phyloP scores from a whole-genome alignment of 768 basidiomycete genomes.

The Bullera alba region DNA sequence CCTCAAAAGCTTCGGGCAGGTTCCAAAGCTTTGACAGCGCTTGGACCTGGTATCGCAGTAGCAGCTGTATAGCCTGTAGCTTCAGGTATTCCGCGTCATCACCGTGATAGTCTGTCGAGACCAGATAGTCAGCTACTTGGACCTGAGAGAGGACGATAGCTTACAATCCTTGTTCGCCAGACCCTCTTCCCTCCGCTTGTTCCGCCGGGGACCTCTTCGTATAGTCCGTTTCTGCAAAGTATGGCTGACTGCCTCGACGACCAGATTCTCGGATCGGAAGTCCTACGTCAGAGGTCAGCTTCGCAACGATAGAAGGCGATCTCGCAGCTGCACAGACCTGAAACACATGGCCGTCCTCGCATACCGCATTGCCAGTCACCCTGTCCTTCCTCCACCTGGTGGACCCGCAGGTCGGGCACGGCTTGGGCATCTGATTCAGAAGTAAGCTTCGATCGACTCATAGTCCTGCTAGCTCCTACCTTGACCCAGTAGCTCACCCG shows the following conservation, averaged over 20 bases:
- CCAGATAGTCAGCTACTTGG: not conserved
- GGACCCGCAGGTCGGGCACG: slow-evolving; percentile 74
- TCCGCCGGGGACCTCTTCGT: slow-evolving; percentile 51
- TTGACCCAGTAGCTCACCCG: no score
- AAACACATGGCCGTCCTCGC: slow-evolving; percentile 84
- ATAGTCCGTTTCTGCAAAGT: slow-evolving; percentile 60
- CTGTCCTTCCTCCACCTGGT: slow-evolving; percentile 81
- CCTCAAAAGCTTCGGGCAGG: slow-evolving; percentile 37
- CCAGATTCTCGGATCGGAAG: slow-evolving; percentile 71
- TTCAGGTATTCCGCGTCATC: slow-evolving; percentile 69
- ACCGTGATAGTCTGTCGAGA: slow-evolving; percentile 68
- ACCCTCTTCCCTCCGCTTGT: slow-evolving; percentile 50
- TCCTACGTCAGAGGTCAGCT: slow-evolving; percentile 51
- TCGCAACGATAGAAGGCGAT: not conserved
- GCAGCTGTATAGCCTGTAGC: slow-evolving; percentile 73
- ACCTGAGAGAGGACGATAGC: slow-evolving; percentile 34
- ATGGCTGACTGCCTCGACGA: slow-evolving; percentile 62
- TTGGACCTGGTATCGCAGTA: slow-evolving; percentile 67
- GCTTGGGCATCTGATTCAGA: slow-evolving; percentile 45
- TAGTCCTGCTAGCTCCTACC: no score
- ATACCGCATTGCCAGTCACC: slow-evolving; percentile 70
- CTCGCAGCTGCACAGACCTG: slow-evolving; percentile 55
- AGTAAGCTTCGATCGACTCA: no score
- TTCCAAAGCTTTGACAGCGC: slow-evolving; percentile 34
- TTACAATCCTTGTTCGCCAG: slow-evolving; percentile 59